Conservation (phyloP, 2,329 filamentous ascomycete species). For the Colletotrichum sp. region DNA sequence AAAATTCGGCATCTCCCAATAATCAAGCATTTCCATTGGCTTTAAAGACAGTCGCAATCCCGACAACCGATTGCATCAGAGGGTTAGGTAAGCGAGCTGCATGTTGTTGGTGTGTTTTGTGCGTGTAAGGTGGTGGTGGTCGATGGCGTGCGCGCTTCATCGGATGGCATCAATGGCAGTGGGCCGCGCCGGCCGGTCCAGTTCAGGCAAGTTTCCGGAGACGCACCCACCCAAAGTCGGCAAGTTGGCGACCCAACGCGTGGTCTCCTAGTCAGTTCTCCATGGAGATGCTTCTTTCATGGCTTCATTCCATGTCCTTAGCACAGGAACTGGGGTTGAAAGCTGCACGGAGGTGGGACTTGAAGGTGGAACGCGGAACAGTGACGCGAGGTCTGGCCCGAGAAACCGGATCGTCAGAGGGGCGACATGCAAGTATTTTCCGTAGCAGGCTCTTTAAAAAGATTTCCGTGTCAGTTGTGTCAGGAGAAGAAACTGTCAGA, state of each 20-base stretch:
- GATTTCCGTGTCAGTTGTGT: background rate
- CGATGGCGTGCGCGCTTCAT: slow-evolving; percentile 16
- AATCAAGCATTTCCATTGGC: background rate
- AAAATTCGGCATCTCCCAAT: background rate
- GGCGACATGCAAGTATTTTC: background rate
- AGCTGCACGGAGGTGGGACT: background rate
- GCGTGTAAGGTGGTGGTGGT: background rate
- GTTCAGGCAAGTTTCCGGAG: background rate
- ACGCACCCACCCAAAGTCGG: background rate
- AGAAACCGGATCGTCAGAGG: background rate
- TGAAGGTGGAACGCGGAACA: background rate
- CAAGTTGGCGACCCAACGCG: background rate
- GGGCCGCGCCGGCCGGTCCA: background rate
- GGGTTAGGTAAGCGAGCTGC: background rate
- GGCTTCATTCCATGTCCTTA: background rate
- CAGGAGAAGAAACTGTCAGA: background rate
- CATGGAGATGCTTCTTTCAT: background rate
- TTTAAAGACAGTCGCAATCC: background rate
- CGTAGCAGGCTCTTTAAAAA: background rate
- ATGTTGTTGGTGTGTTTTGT: background rate
- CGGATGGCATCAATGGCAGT: slow-evolving; percentile 20
- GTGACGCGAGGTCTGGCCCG: background rate
- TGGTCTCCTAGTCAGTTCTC: background rate
- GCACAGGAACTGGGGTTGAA: background rate
- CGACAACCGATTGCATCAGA: slow-evolving; percentile 9